Evolutionary conservation across 768 basidiomycete genomes (phyloP), one percentile per base, ranked within the genome.

Genomic region (Tricholoma bakamatsutake): DNA sequence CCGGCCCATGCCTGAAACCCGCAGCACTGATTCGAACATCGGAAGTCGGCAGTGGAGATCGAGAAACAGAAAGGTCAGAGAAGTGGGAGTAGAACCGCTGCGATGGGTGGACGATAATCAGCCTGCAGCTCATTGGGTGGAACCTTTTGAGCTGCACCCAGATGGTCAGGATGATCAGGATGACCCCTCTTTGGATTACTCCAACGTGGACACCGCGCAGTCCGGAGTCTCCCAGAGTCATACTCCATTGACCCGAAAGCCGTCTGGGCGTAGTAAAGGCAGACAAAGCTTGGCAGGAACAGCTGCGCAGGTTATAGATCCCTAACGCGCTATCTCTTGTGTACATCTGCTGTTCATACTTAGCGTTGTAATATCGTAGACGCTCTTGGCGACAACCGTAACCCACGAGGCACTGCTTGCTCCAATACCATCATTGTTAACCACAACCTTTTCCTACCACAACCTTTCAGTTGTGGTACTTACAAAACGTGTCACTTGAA

Each of bases 81-180:
- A 86, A 47, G 76, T 86, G 28, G 80, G 79, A 18, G 67, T 83
- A 12, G 78, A 79, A 48, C 78, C 81, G 17, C 65, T 92, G 59
- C 81, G 81, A 57, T 87, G 84, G 79, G 79, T 92, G 48, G 90
- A 91, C 65, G 85, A 88, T 8, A 71, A 76, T 49, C 71, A 76
- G 39, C 78, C 83, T 33, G 80, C 83, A 58, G 71, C 80, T 37
- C 81, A 82, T n/a, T 87, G 85, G 85, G 73, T 73, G 11, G 71
- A 75, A 57, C 72, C 77, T 8, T 62, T 75, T 45, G 72, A 73
- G 33, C 60, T 69, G 55, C 61, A 64, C 53, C 79, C 76, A 21
- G 80, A 79, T n/a, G 75, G 74, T 6, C 73, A 73, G 10, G 73
- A 73, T n/a, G 62, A 57, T 21, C 67, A 68, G n/a, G 66, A 68